These are phyloP conservation scores for Apiospora saccharicola DNA, from an alignment of 2,329 filamentous ascomycete genomes.

Conservation along the genomic window DNA sequence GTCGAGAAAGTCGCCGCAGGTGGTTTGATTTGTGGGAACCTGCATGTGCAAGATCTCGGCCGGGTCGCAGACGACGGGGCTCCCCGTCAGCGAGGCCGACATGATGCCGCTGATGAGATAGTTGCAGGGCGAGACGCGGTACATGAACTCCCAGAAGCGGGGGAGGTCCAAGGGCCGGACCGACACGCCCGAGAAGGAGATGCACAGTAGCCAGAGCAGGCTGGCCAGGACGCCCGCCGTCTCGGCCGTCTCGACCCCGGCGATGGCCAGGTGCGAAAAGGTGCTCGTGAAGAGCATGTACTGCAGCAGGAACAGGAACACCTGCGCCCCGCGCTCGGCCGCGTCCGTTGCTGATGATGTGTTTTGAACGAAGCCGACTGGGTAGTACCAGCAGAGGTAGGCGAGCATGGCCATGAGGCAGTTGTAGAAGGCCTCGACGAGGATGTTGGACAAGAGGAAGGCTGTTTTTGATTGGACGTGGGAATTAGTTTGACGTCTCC, in stretches of 20 bases:
- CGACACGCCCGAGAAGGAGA: constrained; percentile 79
- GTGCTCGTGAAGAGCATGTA: constrained; percentile 86
- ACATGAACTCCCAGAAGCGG: constrained; percentile 79
- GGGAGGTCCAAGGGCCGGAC: constrained; percentile 70
- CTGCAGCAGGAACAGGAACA: constrained; percentile 75
- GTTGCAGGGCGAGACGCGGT: constrained; percentile 72
- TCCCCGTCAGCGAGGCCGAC: constrained; percentile 63
- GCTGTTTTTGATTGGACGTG: constrained; percentile 64
- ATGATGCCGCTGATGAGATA: constrained; percentile 78
- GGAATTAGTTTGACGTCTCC: too few relatives aligned
- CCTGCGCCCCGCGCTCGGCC: constrained; percentile 56
- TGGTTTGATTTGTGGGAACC: constrained; percentile 61
- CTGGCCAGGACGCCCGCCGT: constrained; percentile 80
- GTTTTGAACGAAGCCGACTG: constrained; percentile 61
- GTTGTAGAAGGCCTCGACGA: constrained; percentile 76
- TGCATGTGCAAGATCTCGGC: constrained; percentile 57
- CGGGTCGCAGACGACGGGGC: constrained; percentile 55
- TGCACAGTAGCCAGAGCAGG: constrained; percentile 73
- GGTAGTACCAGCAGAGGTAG: constrained; percentile 72
- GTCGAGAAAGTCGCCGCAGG: constrained; percentile 70
- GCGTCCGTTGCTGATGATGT: neutral
- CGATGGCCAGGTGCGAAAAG: constrained; percentile 81
- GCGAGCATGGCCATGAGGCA: constrained; percentile 86
- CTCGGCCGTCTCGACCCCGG: constrained; percentile 77
- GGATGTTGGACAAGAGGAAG: constrained; percentile 78